Conservation (phyloP, 257 asterid species). For the Capsicum chinense region DNA sequence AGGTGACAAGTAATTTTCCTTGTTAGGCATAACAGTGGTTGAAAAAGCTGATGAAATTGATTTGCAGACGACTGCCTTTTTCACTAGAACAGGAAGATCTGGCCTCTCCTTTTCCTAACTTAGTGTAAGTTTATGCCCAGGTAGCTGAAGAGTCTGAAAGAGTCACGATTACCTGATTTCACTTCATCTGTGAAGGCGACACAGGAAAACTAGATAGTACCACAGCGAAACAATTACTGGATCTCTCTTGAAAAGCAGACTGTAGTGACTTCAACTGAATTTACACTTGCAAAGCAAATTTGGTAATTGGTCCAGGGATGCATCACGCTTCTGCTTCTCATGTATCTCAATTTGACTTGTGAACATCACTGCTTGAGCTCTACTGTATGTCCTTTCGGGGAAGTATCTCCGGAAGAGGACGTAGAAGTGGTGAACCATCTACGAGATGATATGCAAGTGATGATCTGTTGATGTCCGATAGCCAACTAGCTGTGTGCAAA, state of each 20-base stretch:
- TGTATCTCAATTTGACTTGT: conserved; percentile 2
- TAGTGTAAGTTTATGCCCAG: not conserved
- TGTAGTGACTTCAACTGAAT: not conserved
- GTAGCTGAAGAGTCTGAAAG: conserved; percentile 20
- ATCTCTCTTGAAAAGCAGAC: conserved; percentile 19
- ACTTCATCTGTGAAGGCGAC: not conserved
- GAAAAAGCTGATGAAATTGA: conserved; percentile 23
- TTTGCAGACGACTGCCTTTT: conserved; percentile 1
- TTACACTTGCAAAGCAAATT: not conserved
- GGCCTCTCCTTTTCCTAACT: conserved; percentile 19
- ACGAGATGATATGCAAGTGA: not conserved
- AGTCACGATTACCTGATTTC: conserved; percentile 5
- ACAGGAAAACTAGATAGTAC: conserved; percentile 4
- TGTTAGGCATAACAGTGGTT: conserved; percentile 8
- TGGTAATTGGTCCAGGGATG: not conserved
- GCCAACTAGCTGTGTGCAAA: not conserved
- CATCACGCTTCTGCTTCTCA: conserved; percentile 5
- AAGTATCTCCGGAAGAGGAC: not conserved
- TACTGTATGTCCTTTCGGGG: not conserved
- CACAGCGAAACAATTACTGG: not conserved
- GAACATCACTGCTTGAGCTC: not conserved
- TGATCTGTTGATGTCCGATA: not conserved
- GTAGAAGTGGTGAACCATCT: not conserved
- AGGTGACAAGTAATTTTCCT: not conserved
- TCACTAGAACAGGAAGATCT: not conserved